A percentile compares a stretch with the other conserved stretches of the same genome.
These are phyloP conservation scores for Pharnaceum exiguum DNA, from an alignment of 148 eudicot genomes.

Conservation along the genomic window DNA sequence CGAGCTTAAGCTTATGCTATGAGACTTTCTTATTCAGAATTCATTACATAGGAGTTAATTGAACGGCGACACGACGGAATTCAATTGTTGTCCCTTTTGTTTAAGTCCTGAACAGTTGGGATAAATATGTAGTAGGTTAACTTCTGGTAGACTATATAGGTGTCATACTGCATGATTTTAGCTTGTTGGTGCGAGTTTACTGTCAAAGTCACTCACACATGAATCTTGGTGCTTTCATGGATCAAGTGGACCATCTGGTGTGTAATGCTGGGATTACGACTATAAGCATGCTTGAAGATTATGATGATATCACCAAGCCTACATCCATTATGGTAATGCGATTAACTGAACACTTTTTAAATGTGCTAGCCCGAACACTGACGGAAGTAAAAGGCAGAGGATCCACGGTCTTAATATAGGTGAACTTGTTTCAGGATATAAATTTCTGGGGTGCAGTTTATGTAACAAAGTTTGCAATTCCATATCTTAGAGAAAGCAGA, in stretches of 20 bases:
- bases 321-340: constrained; percentile 10
- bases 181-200: too few species aligned
- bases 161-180: too few species aligned
- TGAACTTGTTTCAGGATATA: constrained; percentile 22
- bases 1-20: too few species aligned
- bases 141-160: too few species aligned
- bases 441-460: constrained; percentile 48
- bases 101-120: too few species aligned
- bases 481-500: constrained; percentile 28
- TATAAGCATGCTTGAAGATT: constrained; percentile 16
- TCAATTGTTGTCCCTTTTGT: too few species aligned
- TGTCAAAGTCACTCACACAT: not conserved
- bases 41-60: too few species aligned
- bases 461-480: constrained; percentile 29
- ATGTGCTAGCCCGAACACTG: too few species aligned
- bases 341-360: not conserved
- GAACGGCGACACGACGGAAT: too few species aligned
- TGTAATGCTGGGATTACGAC: constrained; percentile 22
- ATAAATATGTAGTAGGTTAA: too few species aligned
- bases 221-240: not conserved
- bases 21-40: too few species aligned
- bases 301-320: constrained; percentile 11
- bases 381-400: too few species aligned
- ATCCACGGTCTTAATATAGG: not conserved
- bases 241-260: constrained; percentile 26